Percentiles rank a stretch among this genome's conserved stretches.
Conservation (phyloP, 306 rosid genomes). For the Prunus mume region DNA sequence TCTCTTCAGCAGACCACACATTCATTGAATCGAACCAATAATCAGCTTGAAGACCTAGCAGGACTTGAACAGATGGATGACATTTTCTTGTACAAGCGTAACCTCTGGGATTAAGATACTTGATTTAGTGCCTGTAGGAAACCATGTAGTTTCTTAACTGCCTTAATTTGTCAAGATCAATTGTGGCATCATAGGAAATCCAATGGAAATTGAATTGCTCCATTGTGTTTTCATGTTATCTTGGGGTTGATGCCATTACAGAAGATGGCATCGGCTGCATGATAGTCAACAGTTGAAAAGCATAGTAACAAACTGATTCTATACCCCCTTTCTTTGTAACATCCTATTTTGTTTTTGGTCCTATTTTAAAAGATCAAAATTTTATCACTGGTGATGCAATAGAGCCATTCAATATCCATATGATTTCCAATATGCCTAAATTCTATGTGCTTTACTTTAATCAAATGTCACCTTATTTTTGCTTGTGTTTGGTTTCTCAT, state of each 20-base stretch:
- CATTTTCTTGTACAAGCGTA: conserved; percentile 74
- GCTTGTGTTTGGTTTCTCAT: conserved; percentile 27
- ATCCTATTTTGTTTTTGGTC: conserved; percentile 25
- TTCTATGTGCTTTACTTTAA: not conserved
- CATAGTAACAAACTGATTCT: conserved; percentile 18
- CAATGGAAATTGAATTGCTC: conserved; percentile 50
- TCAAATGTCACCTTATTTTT: conserved; percentile 2
- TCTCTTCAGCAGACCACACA: conserved; percentile 33
- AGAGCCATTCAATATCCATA: conserved; percentile 48
- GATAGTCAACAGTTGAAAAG: conserved; percentile 25
- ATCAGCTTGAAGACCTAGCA: conserved; percentile 50
- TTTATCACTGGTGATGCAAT: conserved; percentile 19
- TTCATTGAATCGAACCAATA: conserved; percentile 29
- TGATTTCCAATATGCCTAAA: conserved; percentile 27
- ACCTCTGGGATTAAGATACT: conserved; percentile 68
- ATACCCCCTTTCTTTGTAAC: conserved; percentile 25
- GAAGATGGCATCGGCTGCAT: conserved; percentile 2
- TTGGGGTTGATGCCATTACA: conserved; percentile 24
- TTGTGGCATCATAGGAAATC: conserved; percentile 34
- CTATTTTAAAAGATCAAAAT: conserved; percentile 2
- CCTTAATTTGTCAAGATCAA: conserved; percentile 34
- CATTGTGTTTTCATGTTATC: conserved; percentile 35
- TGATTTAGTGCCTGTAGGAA: conserved; percentile 53
- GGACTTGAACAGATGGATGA: conserved; percentile 58
- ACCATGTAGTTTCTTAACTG: conserved; percentile 39